Percentiles rank a stretch among this genome's conserved stretches.
Evolutionary conservation across 2,329 filamentous ascomycete species (phyloP).

Genomic region (Westerdykella ornata): DNA sequence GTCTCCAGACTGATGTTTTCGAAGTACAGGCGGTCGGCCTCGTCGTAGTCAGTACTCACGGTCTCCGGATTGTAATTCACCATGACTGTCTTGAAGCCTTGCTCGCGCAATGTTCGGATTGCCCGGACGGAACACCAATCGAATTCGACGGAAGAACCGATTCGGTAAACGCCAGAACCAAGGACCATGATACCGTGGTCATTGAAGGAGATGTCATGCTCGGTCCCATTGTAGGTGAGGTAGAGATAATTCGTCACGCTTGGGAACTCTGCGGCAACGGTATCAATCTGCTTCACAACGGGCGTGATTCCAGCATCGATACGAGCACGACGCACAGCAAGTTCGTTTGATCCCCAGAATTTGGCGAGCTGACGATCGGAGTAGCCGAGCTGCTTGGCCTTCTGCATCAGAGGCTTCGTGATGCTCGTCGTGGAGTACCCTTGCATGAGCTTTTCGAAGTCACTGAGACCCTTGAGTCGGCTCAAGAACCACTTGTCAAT

Average conservation of each 20-base stretch:
- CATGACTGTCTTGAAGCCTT: slow-evolving; percentile 92
- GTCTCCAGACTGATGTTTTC: slow-evolving; percentile 91
- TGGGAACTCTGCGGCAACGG: slow-evolving; percentile 93
- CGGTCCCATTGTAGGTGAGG: slow-evolving; percentile 85
- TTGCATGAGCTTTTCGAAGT: slow-evolving; percentile 77
- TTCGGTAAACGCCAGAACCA: slow-evolving; percentile 92
- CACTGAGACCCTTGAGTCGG: slow-evolving; percentile 82
- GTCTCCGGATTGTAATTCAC: slow-evolving; percentile 92
- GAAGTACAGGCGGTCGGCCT: slow-evolving; percentile 91
- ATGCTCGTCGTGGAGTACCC: slow-evolving; percentile 61
- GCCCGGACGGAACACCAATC: slow-evolving; percentile 98
- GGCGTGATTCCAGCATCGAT: slow-evolving; percentile 82
- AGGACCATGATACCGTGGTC: slow-evolving; percentile 95
- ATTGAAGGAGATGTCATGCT: slow-evolving; percentile 75
- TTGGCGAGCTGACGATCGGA: slow-evolving; percentile 88
- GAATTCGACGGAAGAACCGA: slow-evolving; percentile 96
- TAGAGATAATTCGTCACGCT: slow-evolving; percentile 94
- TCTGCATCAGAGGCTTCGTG: slow-evolving; percentile 60
- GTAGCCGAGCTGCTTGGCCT: slow-evolving; percentile 91
- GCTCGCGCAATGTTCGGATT: slow-evolving; percentile 78
- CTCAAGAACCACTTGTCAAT: slow-evolving; percentile 98
- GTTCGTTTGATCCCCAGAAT: slow-evolving; percentile 91
- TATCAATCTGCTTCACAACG: slow-evolving; percentile 97
- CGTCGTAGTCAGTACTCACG: slow-evolving; percentile 84
- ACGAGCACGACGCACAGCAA: slow-evolving; percentile 75